A percentile compares a stretch with the other conserved stretches of the same genome.
Conservation (phyloP, 257 asterid genomes). For the Solanum phureja region DNA sequence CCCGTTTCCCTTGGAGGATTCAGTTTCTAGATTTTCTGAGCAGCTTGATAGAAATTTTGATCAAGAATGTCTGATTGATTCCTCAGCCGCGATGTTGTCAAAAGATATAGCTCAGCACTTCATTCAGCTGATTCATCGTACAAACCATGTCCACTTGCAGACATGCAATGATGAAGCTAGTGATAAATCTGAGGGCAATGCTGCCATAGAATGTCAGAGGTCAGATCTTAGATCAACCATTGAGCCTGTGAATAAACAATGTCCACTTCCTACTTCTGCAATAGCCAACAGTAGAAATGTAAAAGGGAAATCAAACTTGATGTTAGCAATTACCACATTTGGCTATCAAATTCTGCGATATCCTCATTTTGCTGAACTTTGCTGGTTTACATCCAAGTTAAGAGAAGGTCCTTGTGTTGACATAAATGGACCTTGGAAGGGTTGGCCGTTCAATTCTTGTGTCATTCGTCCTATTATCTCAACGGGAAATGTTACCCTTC, state of each 20-base stretch:
- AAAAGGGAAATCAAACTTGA: conserved; percentile 70
- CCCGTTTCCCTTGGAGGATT: conserved; percentile 29
- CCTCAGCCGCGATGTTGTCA: conserved; percentile 53
- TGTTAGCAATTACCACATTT: conserved; percentile 66
- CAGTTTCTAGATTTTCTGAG: conserved; percentile 53
- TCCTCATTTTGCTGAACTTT: conserved; percentile 97
- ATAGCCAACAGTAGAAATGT: conserved; percentile 24
- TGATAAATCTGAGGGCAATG: conserved; percentile 21
- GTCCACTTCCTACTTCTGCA: conserved; percentile 21
- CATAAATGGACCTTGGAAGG: conserved; percentile 74
- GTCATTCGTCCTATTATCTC: conserved; percentile 58
- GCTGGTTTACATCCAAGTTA: conserved; percentile 96
- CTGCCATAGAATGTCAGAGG: conserved; percentile 11
- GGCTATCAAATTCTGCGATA: conserved; percentile 84
- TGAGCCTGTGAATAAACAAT: conserved; percentile 22
- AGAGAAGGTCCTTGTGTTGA: conserved; percentile 82
- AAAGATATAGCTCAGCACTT: conserved; percentile 67
- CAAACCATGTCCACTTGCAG: conserved; percentile 34
- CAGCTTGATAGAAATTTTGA: conserved; percentile 63
- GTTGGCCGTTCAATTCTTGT: conserved; percentile 96
- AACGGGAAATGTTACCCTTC: conserved; percentile 24
- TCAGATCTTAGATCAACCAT: conserved; percentile 8
- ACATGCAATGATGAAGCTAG: conserved; percentile 18
- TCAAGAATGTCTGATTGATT: conserved; percentile 34
- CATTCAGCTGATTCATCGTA: conserved; percentile 49